These are phyloP conservation scores for Populus tremula DNA, from an alignment of 345 rosid genomes.

Conservation along the genomic window DNA sequence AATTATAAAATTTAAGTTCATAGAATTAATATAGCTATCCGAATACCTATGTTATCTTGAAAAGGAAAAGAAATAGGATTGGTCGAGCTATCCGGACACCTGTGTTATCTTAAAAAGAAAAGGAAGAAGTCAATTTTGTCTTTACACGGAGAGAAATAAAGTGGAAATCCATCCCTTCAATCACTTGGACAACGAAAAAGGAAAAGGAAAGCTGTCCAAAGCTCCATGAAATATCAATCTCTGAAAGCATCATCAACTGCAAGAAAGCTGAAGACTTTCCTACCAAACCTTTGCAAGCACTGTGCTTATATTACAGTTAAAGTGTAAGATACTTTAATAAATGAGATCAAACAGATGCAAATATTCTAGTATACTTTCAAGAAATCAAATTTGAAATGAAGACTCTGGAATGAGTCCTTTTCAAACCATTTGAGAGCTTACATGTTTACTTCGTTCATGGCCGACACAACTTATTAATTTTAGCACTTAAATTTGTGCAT, in stretches of 20 bases:
- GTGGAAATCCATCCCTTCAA: background rate
- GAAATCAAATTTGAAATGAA: background rate
- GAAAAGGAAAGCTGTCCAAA: background rate
- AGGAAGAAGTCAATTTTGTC: background rate
- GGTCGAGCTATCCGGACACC: no score
- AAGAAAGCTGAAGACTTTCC: background rate
- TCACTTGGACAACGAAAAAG: background rate
- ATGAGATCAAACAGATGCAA: no score
- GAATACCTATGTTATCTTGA: rapidly evolving
- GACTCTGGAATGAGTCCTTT: no score
- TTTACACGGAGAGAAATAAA: background rate
- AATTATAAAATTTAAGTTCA: no score
- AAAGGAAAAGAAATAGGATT: background rate
- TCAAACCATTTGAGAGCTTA: no score
- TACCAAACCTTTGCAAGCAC: background rate
- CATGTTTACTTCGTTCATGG: no score
- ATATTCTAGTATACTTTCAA: background rate
- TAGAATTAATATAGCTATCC: no score
- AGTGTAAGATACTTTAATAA: no score
- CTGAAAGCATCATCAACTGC: background rate
- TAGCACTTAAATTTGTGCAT: no score
- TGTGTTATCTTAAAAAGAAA: no score
- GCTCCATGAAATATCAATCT: background rate
- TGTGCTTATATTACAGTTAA: no score
- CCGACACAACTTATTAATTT: no score